Evolutionary conservation across 257 asterid species (phyloP).

Genomic region (Leonotis leonurus): DNA sequence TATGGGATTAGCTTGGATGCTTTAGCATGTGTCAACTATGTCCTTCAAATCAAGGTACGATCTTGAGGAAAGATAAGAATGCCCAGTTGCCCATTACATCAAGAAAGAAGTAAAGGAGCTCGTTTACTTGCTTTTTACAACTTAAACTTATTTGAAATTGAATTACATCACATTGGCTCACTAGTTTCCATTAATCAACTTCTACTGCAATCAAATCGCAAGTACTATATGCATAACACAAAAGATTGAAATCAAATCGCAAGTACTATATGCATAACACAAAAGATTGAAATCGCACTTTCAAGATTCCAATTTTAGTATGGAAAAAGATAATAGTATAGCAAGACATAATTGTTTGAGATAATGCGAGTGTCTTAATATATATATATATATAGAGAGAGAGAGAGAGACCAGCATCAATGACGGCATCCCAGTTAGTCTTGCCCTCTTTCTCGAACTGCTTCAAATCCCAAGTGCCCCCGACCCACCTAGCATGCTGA

Average conservation of each 20-base stretch:
- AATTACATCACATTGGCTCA: neutral
- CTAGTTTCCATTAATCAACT: neutral
- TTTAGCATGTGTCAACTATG: too few relatives aligned
- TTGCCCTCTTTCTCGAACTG: slow-evolving; percentile 58
- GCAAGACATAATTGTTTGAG: neutral
- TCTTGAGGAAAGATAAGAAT: too few relatives aligned
- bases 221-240: neutral
- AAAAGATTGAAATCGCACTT: too few relatives aligned
- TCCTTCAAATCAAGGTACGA: too few relatives aligned
- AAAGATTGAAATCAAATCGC: too few relatives aligned
- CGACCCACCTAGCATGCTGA: slow-evolving; percentile 64
- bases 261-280: neutral
- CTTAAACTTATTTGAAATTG: neutral
- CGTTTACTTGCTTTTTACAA: neutral
- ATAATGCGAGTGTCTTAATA: too few relatives aligned
- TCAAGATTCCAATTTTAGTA: neutral
- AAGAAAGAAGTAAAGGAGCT: slow-evolving; percentile 3
- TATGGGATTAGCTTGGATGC: too few relatives aligned
- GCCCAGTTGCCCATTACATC: too few relatives aligned
- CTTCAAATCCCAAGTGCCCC: slow-evolving; percentile 86
- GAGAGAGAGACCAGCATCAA: slow-evolving; percentile 69
- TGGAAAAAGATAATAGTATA: neutral
- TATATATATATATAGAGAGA: too few relatives aligned
- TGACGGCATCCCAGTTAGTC: slow-evolving; percentile 83
- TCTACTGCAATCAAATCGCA: neutral